These are phyloP conservation scores for Coprinellus aureogranulatus DNA, from an alignment of 768 basidiomycete genomes.

Conservation along the genomic window DNA sequence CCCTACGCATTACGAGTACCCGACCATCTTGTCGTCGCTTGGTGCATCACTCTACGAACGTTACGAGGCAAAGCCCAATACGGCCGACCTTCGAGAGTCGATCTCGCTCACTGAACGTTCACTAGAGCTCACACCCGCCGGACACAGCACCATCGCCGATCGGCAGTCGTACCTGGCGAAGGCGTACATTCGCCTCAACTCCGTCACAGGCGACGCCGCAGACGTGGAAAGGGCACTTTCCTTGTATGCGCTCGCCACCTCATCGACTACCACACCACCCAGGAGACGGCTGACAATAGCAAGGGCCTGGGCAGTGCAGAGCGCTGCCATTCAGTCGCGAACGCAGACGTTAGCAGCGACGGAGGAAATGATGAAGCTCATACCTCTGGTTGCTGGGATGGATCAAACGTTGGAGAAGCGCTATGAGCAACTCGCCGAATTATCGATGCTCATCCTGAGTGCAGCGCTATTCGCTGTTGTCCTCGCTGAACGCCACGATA, in stretches of 20 bases:
- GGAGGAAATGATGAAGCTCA: background rate
- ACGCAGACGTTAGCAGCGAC: no score
- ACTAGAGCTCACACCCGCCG: background rate
- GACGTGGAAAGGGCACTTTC: background rate
- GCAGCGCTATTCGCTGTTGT: slow-evolving; percentile 27
- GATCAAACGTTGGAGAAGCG: background rate
- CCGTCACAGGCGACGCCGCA: background rate
- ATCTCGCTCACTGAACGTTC: no score
- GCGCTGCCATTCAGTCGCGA: background rate
- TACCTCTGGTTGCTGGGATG: slow-evolving; percentile 1
- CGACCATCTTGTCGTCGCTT: no score
- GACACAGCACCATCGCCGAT: background rate
- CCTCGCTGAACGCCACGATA: slow-evolving; percentile 13
- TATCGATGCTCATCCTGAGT: background rate
- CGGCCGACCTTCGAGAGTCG: no score
- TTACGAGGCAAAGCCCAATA: no score
- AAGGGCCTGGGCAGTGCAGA: background rate
- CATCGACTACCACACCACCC: background rate
- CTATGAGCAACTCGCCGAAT: background rate
- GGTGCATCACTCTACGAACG: no score
- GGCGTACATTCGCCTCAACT: background rate
- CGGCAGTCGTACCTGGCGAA: background rate
- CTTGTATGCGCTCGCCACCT: background rate
- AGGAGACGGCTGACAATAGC: background rate
- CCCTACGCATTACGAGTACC: no score